Conservation (phyloP, 1,284 basidiomycete species). For the Microbotryum silenes-acaulis region DNA sequence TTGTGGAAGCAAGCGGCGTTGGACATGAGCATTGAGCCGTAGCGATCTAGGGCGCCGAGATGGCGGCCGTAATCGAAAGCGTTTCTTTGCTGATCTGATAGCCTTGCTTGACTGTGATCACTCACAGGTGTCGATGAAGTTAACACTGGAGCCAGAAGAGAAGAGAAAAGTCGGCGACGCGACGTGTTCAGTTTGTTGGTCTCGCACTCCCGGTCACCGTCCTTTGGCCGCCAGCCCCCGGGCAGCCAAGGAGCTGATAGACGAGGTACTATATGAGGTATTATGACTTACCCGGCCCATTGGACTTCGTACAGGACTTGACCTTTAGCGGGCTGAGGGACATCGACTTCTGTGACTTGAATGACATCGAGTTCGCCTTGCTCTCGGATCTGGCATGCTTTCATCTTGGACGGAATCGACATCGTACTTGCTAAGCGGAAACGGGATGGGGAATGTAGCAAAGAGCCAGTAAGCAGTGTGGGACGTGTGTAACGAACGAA, state of each 20-base stretch:
- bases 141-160: slow-evolving; percentile 30
- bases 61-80: no score
- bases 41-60: no score
- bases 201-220: background rate
- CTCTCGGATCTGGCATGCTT: slow-evolving; percentile 48
- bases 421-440: background rate
- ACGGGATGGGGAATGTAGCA: no score
- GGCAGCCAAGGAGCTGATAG: no score
- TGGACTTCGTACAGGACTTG: slow-evolving; percentile 73
- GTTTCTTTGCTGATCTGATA: slow-evolving; percentile 29
- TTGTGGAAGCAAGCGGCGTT: slow-evolving; percentile 37
- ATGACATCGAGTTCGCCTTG: slow-evolving; percentile 72
- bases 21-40: no score
- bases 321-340: slow-evolving; percentile 55
- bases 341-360: slow-evolving; percentile 54
- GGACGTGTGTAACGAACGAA: no score
- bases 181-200: no score
- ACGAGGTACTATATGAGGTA: no score
- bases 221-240: no score
- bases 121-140: slow-evolving; percentile 65
- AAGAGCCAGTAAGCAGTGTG: no score
- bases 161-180: no score
- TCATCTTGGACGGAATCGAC: slow-evolving; percentile 45
- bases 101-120: slow-evolving; percentile 13
- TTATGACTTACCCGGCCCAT: slow-evolving; percentile 38